A percentile compares a stretch with the other conserved stretches of the same genome.
These are phyloP conservation scores for Maudiozyma bulderi DNA, from an alignment of 805 yeast genomes.

Conservation along the genomic window DNA sequence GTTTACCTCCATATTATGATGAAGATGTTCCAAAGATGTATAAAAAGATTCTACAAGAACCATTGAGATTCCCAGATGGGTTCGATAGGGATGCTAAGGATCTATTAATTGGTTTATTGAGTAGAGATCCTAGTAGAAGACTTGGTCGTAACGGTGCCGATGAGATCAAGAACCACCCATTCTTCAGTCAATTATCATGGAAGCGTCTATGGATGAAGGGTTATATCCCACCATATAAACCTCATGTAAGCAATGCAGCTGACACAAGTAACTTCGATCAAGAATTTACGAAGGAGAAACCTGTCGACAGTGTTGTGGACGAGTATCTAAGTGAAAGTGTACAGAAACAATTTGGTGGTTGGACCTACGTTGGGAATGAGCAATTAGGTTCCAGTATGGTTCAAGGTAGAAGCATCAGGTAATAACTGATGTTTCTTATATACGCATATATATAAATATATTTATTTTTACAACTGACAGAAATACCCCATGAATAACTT, in stretches of 20 bases:
- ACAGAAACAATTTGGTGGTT: constrained; percentile 97
- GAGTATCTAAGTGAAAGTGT: constrained; percentile 86
- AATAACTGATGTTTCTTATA: background rate
- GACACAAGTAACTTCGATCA: constrained; percentile 92
- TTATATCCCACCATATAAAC: constrained; percentile 92
- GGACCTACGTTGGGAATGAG: constrained; percentile 84
- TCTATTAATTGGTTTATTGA: constrained; percentile 59
- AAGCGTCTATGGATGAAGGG: constrained; percentile 68
- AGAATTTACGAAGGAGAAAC: constrained; percentile 86
- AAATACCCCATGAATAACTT: background rate
- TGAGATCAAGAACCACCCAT: constrained; percentile 75
- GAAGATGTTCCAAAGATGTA: constrained; percentile 91
- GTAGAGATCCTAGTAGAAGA: constrained; percentile 77
- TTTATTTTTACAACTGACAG: background rate
- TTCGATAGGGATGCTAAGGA: constrained; percentile 83
- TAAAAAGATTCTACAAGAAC: constrained; percentile 82
- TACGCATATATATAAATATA: background rate
- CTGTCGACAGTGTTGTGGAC: constrained; percentile 91
- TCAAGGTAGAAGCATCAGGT: constrained; percentile 26
- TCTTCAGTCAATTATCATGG: constrained; percentile 90
- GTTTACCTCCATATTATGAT: constrained; percentile 94
- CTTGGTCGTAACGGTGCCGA: constrained; percentile 72
- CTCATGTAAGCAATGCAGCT: constrained; percentile 71
- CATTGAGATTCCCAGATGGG: constrained; percentile 78
- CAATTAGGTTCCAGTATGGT: constrained; percentile 32